These are phyloP conservation scores for Drechslerella coelobrocha DNA, from an alignment of 2,329 filamentous ascomycete genomes.

Conservation along the genomic window DNA sequence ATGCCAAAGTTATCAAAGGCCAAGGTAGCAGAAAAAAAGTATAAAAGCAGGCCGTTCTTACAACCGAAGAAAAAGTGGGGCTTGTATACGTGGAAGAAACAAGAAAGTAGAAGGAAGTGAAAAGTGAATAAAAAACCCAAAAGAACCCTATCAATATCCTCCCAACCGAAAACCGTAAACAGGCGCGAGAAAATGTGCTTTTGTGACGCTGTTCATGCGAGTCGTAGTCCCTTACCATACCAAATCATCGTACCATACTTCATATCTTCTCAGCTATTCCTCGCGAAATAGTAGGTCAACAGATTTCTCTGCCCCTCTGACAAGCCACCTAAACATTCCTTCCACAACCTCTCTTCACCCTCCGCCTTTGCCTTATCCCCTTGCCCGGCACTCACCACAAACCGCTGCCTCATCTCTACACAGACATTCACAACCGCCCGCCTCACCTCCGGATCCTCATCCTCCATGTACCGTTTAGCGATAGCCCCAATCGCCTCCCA, in stretches of 20 bases:
- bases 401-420: conserved; percentile 53
- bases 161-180: neutral
- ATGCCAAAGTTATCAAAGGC: too few relatives aligned
- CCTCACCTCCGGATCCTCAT: conserved; percentile 55
- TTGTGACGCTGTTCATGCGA: too few relatives aligned
- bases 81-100: conserved; percentile 61
- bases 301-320: conserved; percentile 53
- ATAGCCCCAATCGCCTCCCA: conserved; percentile 51
- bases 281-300: conserved; percentile 55
- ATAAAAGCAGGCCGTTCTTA: too few relatives aligned
- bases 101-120: conserved; percentile 56
- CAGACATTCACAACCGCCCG: conserved; percentile 53
- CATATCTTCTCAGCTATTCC: conserved; percentile 40
- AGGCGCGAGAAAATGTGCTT: too few relatives aligned
- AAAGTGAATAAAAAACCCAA: conserved; percentile 7
- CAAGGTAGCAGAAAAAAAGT: too few relatives aligned
- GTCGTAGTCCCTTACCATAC: too few relatives aligned
- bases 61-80: conserved; percentile 59
- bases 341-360: conserved; percentile 54
- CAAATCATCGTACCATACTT: neutral
- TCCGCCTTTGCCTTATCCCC: neutral
- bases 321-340: conserved; percentile 54
- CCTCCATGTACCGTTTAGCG: conserved; percentile 54
- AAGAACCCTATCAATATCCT: neutral
- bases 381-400: conserved; percentile 28